A percentile compares a stretch with the other conserved stretches of the same genome.
Conservation (phyloP, 305 asterid genomes). For the Lippia alba region DNA sequence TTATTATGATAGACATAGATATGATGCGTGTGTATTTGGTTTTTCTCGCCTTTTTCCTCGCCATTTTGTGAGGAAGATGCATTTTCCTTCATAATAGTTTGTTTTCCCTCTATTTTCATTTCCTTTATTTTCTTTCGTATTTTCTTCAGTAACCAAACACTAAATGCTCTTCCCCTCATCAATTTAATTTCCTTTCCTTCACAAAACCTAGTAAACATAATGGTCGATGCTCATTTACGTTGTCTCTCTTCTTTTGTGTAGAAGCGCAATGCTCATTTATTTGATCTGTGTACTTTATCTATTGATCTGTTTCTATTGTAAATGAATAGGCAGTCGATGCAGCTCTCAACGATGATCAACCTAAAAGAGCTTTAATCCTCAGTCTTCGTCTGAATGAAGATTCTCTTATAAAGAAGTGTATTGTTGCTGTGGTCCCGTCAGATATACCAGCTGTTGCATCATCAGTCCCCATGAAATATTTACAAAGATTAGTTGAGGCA, state of each 20-base stretch:
- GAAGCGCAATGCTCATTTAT: neutral
- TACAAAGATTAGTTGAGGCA: constrained; percentile 87
- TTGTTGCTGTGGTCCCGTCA: constrained; percentile 63
- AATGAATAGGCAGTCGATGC: constrained; percentile 78
- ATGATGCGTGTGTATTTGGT: too few relatives aligned
- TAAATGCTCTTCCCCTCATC: too few relatives aligned
- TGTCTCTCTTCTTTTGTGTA: constrained; percentile 9
- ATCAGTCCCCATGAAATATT: constrained; percentile 73
- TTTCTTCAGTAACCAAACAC: too few relatives aligned
- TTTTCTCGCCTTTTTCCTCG: too few relatives aligned
- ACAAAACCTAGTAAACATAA: too few relatives aligned
- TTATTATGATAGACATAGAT: too few relatives aligned
- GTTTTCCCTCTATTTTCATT: too few relatives aligned
- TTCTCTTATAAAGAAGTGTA: constrained; percentile 78
- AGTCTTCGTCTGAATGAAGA: constrained; percentile 96
- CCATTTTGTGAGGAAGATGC: too few relatives aligned
- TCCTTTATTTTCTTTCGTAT: too few relatives aligned
- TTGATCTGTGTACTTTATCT: constrained; percentile 24
- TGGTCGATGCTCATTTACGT: neutral
- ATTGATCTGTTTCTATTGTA: constrained; percentile 13
- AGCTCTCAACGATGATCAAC: constrained; percentile 72
- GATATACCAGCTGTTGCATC: constrained; percentile 88
- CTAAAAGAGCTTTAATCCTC: constrained; percentile 78
- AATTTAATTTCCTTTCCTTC: too few relatives aligned
- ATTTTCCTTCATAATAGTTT: too few relatives aligned